Evolutionary conservation across 1,284 basidiomycete species (phyloP), one percentile per base, ranked within the genome.

Genomic region (Xerocomus tenax): DNA sequence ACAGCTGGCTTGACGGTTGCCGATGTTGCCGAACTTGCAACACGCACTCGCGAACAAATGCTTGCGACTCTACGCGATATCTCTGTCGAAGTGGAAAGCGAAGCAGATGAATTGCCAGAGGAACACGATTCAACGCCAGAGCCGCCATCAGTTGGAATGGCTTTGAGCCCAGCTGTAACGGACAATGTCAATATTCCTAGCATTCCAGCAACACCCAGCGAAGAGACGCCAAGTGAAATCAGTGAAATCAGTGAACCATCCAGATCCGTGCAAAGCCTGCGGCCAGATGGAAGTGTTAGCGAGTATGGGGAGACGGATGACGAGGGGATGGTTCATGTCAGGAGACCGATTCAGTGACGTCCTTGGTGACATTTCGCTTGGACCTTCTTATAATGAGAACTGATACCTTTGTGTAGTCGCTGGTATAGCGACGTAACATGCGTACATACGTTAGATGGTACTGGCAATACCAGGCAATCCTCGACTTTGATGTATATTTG

Each of bases 261-360:
- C 15, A 50, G 44, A 55, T 57, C 64, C 42, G 54, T 65, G 19
- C 63, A 66, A 48, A 58, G 63, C 50, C 63, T 69, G 47, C 71
- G 69, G 10, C 59, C 58, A 30, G 66, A 69, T 23, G 62, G 63
- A 28, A 65, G 63, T 30, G 42, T 64, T 16, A 81, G 79, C 57
- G 81, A 82, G 56, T 76, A 75, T 53, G 81, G 81, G 36, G 84
- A 85, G 60, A 86, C 84, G 32, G 85, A 87, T 60, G 86, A 88
- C 52, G 86, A 88, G 59, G 85, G 83, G 3, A 82, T 87, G 80
- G 77, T 88, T 54, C 64, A 87, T 35, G 79, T 88, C 48, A 83
- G 78, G 40, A 73, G 81, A 55, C 83, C 83, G 12, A 39, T 50
- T 9, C 21, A 55, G 45, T 67, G 55, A 61, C 35, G 21, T 39